Evolutionary conservation across 139 green algal species (phyloP), one percentile per base, ranked within the genome.

Genomic region (Yamagishiella unicocca): DNA sequence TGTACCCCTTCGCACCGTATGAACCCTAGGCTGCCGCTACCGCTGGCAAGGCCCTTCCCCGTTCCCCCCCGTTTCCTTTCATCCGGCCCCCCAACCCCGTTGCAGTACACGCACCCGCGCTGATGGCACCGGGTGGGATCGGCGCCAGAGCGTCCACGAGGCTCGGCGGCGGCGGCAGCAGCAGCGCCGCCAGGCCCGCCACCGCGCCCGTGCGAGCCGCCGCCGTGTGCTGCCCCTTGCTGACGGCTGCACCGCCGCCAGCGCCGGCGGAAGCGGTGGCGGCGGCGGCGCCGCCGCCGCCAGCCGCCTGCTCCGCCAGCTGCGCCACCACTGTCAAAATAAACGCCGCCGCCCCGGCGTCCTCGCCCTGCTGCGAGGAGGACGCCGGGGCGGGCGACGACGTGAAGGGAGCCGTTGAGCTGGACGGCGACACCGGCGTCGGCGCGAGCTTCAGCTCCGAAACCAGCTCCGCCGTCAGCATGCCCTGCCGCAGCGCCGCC

Each of bases 91-190:
- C n/a, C n/a, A n/a, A n/a, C n/a, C n/a, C n/a, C n/a, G n/a, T 68
- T n/a, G 58, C 19, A 22, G 58, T n/a, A 76, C 17, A 14, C 75
- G 22, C 53, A 83, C 75, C 75, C 38, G 75, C 27, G 38, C 55
- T 40, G 12, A 75, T 29, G n/a, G 80, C 62, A 2, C 80, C 42
- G 0, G 64, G 22, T 22, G 79, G n/a, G 10, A 85, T 43, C 40
- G 79, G 79, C 58, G 61, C 80, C 31, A 86, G 64, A 1, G 64
- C 80, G n/a, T 86, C 80, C 31, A 67, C 62, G 42, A 78, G 64
- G 61, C 80, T 86, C 0, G 80, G 6, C 64, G 80, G 64, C 80
- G 80, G 80, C 33, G 80, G 80, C 61, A 86, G 62, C 66, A 86
- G 42, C 80, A 74, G 10, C 62, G 80, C 80, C 42, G 64, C 62